phyloP scores from a whole-genome alignment of 2,329 filamentous ascomycete genomes.

The Bipolaris cookei region DNA sequence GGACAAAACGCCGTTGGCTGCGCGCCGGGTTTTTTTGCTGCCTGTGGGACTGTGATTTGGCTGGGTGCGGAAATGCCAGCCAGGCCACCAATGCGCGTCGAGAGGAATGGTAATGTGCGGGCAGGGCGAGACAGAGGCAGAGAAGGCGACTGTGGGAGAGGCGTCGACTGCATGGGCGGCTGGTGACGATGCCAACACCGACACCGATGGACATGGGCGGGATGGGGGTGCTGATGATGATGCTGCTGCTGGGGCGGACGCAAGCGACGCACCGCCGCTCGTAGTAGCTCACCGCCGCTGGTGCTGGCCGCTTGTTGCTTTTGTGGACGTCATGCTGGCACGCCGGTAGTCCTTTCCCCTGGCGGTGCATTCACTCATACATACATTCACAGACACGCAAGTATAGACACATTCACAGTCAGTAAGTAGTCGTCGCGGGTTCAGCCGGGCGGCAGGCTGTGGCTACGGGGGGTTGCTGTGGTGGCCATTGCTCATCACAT shows the following conservation, averaged over 20 bases:
- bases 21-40: constrained; percentile 28
- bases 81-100: constrained; percentile 2
- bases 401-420: background rate
- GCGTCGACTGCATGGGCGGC: background rate
- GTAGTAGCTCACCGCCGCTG: constrained; percentile 19
- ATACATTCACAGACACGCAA: background rate
- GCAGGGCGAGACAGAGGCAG: background rate
- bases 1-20: constrained; percentile 39
- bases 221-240: background rate
- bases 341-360: no score
- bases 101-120: background rate
- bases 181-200: no score
- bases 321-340: constrained; percentile 13
- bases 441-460: no score
- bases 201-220: no score
- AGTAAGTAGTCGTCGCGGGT: background rate
- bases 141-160: background rate
- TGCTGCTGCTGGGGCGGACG: constrained; percentile 1
- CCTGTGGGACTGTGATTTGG: constrained; percentile 42
- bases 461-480: no score
- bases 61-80: constrained; percentile 25
- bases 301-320: constrained; percentile 13
- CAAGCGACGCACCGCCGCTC: constrained; percentile 8
- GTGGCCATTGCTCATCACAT: background rate
- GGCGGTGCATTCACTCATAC: background rate